phyloP scores from a whole-genome alignment of 331 rosid genomes.

The Spiraea crenata region DNA sequence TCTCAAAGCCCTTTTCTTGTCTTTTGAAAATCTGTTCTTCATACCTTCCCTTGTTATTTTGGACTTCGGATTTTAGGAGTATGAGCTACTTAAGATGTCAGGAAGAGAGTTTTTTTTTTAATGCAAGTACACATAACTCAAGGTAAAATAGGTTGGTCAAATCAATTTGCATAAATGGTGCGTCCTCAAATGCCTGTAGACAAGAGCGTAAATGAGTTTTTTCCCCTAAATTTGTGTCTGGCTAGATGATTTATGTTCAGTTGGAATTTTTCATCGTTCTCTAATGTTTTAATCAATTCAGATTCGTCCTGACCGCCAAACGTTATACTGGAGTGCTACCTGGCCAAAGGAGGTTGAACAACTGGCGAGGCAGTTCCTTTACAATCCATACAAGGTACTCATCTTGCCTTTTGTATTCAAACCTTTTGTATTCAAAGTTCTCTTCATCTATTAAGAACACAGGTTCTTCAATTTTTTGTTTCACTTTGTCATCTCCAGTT shows the following conservation, averaged over 20 bases:
- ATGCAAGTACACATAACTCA: neutral
- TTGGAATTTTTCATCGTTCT: neutral
- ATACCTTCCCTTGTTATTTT: neutral
- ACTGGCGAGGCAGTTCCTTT: constrained; percentile 80
- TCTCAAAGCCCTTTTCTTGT: neutral
- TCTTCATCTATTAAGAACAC: constrained; percentile 12
- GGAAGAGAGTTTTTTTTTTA: neutral
- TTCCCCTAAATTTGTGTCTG: neutral
- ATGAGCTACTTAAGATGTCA: neutral
- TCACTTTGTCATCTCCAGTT: neutral
- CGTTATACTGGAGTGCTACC: constrained; percentile 99
- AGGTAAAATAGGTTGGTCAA: neutral
- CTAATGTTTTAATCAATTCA: constrained; percentile 26
- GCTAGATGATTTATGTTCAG: neutral
- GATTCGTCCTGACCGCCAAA: constrained; percentile 99
- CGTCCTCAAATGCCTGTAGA: neutral
- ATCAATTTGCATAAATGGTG: constrained; percentile 4
- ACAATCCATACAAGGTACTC: constrained; percentile 85
- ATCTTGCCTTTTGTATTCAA: neutral
- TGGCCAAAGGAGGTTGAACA: constrained; percentile 99
- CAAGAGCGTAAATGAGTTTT: neutral
- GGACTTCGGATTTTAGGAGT: constrained; percentile 3
- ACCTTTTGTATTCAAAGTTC: neutral
- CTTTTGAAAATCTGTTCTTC: neutral
- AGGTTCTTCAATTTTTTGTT: neutral